Percentiles rank a stretch among this genome's conserved stretches.
Evolutionary conservation across 805 yeast species (phyloP).

Genomic region (Candida orba): DNA sequence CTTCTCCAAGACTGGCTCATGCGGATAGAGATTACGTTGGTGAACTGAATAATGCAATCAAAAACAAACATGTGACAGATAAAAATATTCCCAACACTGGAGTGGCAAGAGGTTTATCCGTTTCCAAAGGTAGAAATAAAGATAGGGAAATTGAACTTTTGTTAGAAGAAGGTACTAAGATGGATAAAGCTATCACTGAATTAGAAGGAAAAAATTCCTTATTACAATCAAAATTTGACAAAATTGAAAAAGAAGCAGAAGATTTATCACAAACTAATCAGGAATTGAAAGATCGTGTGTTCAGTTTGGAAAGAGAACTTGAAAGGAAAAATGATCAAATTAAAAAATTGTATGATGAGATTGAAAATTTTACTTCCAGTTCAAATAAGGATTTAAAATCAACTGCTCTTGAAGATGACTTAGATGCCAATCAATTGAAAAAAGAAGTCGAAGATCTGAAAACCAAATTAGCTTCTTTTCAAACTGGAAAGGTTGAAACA

Average conservation of each 20-base stretch:
- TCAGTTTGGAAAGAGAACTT: constrained; percentile 15
- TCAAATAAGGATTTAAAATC: not conserved
- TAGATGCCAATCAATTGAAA: constrained; percentile 20
- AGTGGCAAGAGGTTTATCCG: constrained; percentile 20
- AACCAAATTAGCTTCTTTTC: constrained; percentile 41
- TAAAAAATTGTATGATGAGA: constrained; percentile 1
- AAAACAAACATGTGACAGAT: constrained; percentile 1
- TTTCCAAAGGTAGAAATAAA: constrained; percentile 23
- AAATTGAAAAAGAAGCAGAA: constrained; percentile 16
- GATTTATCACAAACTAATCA: constrained; percentile 18
- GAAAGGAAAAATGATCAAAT: constrained; percentile 7
- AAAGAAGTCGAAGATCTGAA: constrained; percentile 41
- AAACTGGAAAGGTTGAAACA: constrained; percentile 27
- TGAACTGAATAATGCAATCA: constrained; percentile 6
- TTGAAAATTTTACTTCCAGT: not conserved
- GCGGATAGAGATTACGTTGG: constrained; percentile 10
- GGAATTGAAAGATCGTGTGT: constrained; percentile 14
- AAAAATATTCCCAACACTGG: constrained; percentile 6
- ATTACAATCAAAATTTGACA: constrained; percentile 23
- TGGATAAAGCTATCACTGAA: constrained; percentile 38
- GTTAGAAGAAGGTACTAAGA: constrained; percentile 39
- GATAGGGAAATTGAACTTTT: constrained; percentile 40
- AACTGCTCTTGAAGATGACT: constrained; percentile 25
- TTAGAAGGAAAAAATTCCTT: constrained; percentile 27
- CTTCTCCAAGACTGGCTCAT: constrained; percentile 4